Evolutionary conservation across 1,284 basidiomycete genomes (phyloP).

Genomic region (Rhodotorula mucilaginosa): DNA sequence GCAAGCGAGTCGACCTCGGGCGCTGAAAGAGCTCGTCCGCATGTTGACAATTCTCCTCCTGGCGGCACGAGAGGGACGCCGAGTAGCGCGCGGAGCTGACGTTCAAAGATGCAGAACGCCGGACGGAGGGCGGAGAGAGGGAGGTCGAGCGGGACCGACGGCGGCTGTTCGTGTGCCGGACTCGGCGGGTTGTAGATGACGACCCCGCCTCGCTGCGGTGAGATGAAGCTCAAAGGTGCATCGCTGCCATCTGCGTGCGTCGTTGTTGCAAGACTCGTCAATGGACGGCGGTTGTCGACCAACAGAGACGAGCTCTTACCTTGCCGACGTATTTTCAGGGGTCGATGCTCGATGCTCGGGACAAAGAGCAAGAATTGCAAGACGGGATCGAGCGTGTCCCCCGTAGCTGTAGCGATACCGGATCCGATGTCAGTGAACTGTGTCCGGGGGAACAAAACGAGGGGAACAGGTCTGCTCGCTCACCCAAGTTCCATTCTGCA

Average conservation of each 20-base stretch:
- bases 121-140: constrained; percentile 53
- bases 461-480: constrained; percentile 41
- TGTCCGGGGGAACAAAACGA: neutral
- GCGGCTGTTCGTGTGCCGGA: constrained; percentile 52
- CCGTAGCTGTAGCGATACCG: constrained; percentile 59
- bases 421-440: neutral
- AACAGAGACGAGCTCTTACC: constrained; percentile 52
- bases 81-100: constrained; percentile 72
- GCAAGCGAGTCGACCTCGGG: constrained; percentile 80
- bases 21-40: neutral
- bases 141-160: constrained; percentile 41
- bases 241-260: constrained; percentile 50
- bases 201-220: constrained; percentile 95
- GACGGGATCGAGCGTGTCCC: constrained; percentile 83
- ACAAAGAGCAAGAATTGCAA: constrained; percentile 90
- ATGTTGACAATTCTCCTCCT: constrained; percentile 21
- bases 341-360: constrained; percentile 66
- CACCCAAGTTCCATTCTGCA: constrained; percentile 90
- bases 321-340: constrained; percentile 64
- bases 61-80: constrained; percentile 67
- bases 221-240: constrained; percentile 69
- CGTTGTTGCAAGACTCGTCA: no score
- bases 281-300: neutral
- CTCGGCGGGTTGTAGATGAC: constrained; percentile 66
- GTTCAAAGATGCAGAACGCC: constrained; percentile 68